Conservation (phyloP, 192 early-diverging fungal genomes). For the Coemansia sp. region DNA sequence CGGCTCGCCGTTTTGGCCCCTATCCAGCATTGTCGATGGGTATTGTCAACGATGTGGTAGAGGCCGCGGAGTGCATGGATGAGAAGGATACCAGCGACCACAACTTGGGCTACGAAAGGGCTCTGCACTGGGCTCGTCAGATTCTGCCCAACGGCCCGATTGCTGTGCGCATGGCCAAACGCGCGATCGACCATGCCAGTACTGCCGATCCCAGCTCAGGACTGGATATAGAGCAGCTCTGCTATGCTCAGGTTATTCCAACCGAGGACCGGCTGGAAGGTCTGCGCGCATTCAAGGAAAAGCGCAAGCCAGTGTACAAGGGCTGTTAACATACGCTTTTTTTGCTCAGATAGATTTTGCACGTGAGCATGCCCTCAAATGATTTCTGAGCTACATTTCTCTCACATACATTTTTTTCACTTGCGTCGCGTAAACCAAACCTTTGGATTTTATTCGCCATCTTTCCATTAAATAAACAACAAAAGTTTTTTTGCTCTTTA, state of each 20-base stretch:
- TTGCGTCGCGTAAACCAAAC: no score
- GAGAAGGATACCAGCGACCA: constrained; percentile 31
- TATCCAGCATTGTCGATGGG: constrained; percentile 67
- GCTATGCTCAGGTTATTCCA: constrained; percentile 92
- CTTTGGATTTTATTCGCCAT: no score
- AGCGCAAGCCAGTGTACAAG: constrained; percentile 79
- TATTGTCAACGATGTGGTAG: constrained; percentile 68
- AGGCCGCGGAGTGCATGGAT: constrained; percentile 22
- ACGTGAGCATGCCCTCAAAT: neutral
- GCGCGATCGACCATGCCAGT: constrained; percentile 79
- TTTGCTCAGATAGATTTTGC: neutral
- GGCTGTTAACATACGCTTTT: constrained; percentile 56
- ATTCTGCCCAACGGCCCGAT: constrained; percentile 84
- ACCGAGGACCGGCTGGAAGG: constrained; percentile 94
- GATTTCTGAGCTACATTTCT: no score
- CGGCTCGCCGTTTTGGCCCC: constrained; percentile 68
- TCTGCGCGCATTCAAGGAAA: constrained; percentile 73
- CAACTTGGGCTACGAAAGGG: constrained; percentile 58
- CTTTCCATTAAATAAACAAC: no score
- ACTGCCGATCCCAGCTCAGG: constrained; percentile 82
- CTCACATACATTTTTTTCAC: no score
- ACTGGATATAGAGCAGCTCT: constrained; percentile 88
- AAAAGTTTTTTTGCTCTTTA: neutral
- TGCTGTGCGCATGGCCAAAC: constrained; percentile 88
- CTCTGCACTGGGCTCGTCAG: constrained; percentile 73